Evolutionary conservation across 2,329 filamentous ascomycete genomes (phyloP).

Genomic region (Penicillium sp.): DNA sequence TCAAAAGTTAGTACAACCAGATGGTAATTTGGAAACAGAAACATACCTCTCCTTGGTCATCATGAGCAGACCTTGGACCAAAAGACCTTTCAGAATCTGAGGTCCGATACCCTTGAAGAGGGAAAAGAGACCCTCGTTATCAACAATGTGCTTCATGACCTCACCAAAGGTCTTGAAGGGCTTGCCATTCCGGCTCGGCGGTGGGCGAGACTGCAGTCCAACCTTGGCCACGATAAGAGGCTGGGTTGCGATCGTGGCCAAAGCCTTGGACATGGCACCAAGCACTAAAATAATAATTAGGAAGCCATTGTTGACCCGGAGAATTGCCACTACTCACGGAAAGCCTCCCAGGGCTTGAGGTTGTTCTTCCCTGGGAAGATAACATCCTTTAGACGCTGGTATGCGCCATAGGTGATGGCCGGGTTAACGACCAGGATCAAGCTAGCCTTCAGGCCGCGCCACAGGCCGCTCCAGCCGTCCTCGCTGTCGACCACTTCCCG

Average conservation of each 20-base stretch:
- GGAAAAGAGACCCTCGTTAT: conserved; percentile 78
- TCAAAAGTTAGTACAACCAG: conserved; percentile 9
- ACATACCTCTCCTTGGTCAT: conserved; percentile 93
- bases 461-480: conserved; percentile 62
- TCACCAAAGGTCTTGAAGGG: conserved; percentile 91
- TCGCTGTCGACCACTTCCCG: conserved; percentile 85
- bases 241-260: conserved; percentile 90
- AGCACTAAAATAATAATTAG: conserved; percentile 59
- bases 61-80: conserved; percentile 96
- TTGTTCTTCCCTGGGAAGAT: conserved; percentile 74
- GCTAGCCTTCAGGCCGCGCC: conserved; percentile 16
- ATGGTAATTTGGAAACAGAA: background rate
- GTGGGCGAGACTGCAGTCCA: conserved; percentile 88
- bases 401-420: conserved; percentile 89
- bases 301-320: background rate
- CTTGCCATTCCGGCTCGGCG: conserved; percentile 77
- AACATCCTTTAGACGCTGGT: conserved; percentile 77
- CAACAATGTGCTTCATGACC: conserved; percentile 89
- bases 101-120: conserved; percentile 96
- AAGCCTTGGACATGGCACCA: conserved; percentile 85
- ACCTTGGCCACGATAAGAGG: conserved; percentile 98
- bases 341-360: conserved; percentile 82
- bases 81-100: conserved; percentile 84
- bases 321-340: conserved; percentile 62
- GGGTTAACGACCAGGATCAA: conserved; percentile 19